phyloP scores from a whole-genome alignment of 2,329 filamentous ascomycete genomes.

The Fusarium multiceps region DNA sequence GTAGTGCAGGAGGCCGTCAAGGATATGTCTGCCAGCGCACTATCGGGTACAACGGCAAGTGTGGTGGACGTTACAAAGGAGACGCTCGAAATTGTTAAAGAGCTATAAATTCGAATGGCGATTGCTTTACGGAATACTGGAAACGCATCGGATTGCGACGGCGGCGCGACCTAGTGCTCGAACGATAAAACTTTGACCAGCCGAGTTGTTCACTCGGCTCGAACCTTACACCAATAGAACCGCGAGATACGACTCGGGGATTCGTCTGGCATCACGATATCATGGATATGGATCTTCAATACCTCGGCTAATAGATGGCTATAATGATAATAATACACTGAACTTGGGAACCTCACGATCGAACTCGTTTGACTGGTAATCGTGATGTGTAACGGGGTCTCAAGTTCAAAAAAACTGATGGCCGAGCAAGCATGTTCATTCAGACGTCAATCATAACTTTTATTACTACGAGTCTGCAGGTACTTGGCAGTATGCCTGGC shows the following conservation, averaged over 20 bases:
- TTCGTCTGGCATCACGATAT: slow-evolving; percentile 34
- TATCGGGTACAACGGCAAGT: slow-evolving; percentile 44
- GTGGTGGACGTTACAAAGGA: slow-evolving; percentile 43
- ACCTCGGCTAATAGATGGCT: slow-evolving; percentile 31
- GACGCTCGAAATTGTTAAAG: slow-evolving; percentile 48
- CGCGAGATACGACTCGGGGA: not conserved
- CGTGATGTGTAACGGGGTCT: not conserved
- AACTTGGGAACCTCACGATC: not conserved
- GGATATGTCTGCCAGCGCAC: slow-evolving; percentile 48
- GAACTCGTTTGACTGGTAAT: not conserved
- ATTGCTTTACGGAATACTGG: not conserved
- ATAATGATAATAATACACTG: slow-evolving; percentile 40
- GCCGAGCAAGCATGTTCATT: not conserved
- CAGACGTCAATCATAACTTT: slow-evolving; percentile 15
- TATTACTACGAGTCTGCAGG: slow-evolving; percentile 34
- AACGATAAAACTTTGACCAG: not conserved
- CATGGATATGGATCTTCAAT: slow-evolving; percentile 34
- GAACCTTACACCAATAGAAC: not conserved
- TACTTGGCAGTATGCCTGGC: slow-evolving; percentile 42
- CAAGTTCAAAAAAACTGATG: not conserved
- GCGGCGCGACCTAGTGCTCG: not conserved
- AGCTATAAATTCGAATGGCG: slow-evolving; percentile 46
- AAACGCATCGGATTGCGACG: not conserved
- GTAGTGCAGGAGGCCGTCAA: slow-evolving; percentile 50
- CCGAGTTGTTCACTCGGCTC: not conserved